Base-by-base conservation (phyloP, 805 yeast genomes). In the Blastobotrys attinorum region DNA sequence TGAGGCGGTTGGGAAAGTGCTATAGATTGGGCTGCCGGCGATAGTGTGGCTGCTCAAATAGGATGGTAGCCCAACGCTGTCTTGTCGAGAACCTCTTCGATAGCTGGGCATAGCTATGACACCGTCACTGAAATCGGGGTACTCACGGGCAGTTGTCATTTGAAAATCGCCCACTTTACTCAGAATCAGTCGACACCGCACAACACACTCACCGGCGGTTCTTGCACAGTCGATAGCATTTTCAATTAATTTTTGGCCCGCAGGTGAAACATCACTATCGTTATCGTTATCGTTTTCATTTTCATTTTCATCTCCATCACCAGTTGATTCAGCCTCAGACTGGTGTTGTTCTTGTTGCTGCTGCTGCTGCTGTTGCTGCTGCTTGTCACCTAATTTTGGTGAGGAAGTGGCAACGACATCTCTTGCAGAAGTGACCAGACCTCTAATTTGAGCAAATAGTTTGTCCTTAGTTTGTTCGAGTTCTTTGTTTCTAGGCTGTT, bases 361-460 rank as follows among this genome's bases (percentile, higher is more conserved):
- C n/a, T n/a, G n/a, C n/a, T n/a, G n/a, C n/a, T 16, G 15, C 10
- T 18, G 31, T 42, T 44, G n/a, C 34, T 45, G 18, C n/a, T 22
- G 31, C 27, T 37, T n/a, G n/a, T n/a, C n/a, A n/a, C n/a, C n/a
- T n/a, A n/a, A n/a, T 15, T 36, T 40, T 4, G 37, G 38, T 6
- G 34, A 21, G 16, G 39, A 15, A 16, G 45, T 29, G 11, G 61
- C 56, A 13, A 63, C 69, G 4, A 61, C 57, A 10, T 62, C 58
- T 22, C 70, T 56, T 4, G 70, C 67, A 4, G 62, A 56, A 8
- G 61, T 49, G 1, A 64, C 68, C 31, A 66, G 55, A 21, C 49
- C 45, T 17, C 64, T 49, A 32, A 65, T 58, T 31, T 57, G 60
- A n/a, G 50, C 56, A 31, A 59, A 61, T 43, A 66, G 46, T 31